These are phyloP conservation scores for Labyrinthula sp. DNA, from an alignment of 352 stramenopile genomes.

Conservation along the genomic window DNA sequence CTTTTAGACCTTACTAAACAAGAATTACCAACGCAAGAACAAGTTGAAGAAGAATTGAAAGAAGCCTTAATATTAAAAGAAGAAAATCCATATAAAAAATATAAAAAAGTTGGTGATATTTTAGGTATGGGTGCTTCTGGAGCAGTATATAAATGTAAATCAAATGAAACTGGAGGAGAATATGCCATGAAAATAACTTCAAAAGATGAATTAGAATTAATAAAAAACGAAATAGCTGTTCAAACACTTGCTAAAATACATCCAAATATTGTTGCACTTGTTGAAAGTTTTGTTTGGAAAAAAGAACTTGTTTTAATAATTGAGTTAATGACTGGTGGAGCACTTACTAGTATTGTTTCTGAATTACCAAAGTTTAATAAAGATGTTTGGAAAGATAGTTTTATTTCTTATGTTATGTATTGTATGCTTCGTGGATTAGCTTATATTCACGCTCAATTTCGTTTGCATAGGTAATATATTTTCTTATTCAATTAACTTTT, in stretches of 20 bases:
- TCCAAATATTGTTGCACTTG: constrained; percentile 40
- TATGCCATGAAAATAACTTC: constrained; percentile 41
- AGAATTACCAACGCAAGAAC: constrained; percentile 23
- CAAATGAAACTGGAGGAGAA: constrained; percentile 34
- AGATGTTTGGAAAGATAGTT: constrained; percentile 43
- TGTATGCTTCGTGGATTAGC: constrained; percentile 36
- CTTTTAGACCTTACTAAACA: too few species aligned
- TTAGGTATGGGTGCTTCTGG: constrained; percentile 43
- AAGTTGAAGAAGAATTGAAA: constrained; percentile 30
- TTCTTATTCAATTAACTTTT: too few species aligned
- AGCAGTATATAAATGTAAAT: constrained; percentile 39
- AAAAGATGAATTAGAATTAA: constrained; percentile 36
- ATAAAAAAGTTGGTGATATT: constrained; percentile 34
- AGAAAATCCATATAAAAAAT: constrained; percentile 36
- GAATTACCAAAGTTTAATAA: constrained; percentile 31
- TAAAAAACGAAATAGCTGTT: constrained; percentile 46
- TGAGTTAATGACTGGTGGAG: constrained; percentile 70
- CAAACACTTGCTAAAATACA: constrained; percentile 41
- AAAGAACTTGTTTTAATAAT: constrained; percentile 57
- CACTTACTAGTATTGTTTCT: constrained; percentile 47
- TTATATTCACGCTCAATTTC: constrained; percentile 42
- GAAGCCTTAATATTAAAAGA: constrained; percentile 35
- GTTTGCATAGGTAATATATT: constrained; percentile 43
- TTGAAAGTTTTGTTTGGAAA: constrained; percentile 37
- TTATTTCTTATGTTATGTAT: constrained; percentile 43